Conservation (phyloP, 1,284 basidiomycete genomes). For the Schizophyllum commune region DNA sequence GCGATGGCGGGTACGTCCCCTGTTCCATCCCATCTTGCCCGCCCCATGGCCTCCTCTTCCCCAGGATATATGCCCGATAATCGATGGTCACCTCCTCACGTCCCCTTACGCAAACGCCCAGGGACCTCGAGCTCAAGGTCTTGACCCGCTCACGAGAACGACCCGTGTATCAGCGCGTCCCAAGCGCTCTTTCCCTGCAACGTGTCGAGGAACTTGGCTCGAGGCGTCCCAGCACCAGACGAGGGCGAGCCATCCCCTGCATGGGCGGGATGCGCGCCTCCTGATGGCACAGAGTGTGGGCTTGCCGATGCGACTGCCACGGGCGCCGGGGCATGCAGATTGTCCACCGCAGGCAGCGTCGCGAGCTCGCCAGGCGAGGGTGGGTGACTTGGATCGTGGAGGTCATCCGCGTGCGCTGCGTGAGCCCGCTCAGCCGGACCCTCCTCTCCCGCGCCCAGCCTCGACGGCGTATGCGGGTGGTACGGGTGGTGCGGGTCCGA, state of each 20-base stretch:
- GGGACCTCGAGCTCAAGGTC: too few relatives aligned
- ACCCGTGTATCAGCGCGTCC: constrained; percentile 54
- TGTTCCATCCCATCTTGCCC: too few relatives aligned
- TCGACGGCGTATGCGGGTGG: background rate
- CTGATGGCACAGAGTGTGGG: background rate
- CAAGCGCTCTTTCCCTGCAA: constrained; percentile 41
- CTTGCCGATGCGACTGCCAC: background rate
- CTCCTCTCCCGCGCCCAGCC: background rate
- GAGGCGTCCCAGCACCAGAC: constrained; percentile 24
- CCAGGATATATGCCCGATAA: too few relatives aligned
- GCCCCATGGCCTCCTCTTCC: too few relatives aligned
- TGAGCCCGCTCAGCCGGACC: too few relatives aligned
- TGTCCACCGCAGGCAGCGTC: background rate
- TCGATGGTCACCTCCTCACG: too few relatives aligned
- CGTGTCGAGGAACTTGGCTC: constrained; percentile 36
- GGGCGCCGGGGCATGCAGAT: background rate
- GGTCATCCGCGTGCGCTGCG: too few relatives aligned
- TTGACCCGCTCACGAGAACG: constrained; percentile 24
- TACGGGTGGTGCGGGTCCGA: background rate
- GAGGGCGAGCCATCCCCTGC: background rate
- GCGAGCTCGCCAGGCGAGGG: background rate
- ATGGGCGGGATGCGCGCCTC: background rate
- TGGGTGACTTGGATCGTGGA: background rate
- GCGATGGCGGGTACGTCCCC: too few relatives aligned
- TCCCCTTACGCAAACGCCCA: too few relatives aligned